These are phyloP conservation scores for Microsporum audouinii DNA, from an alignment of 2,329 filamentous ascomycete genomes.

Conservation along the genomic window DNA sequence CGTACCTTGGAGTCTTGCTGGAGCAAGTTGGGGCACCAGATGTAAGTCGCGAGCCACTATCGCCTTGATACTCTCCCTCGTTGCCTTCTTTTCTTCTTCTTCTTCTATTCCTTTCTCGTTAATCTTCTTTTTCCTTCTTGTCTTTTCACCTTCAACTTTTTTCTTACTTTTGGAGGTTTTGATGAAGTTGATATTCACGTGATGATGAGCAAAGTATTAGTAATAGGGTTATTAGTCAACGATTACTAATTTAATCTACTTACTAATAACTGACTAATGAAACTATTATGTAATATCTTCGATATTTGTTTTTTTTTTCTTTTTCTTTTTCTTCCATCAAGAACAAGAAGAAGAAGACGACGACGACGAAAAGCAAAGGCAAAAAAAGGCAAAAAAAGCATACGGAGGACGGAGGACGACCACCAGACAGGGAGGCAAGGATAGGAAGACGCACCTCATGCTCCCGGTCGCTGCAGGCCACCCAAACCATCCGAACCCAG, in stretches of 20 bases:
- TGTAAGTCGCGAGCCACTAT: too few relatives aligned
- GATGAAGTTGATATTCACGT: neutral
- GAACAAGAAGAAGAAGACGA: neutral
- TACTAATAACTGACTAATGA: neutral
- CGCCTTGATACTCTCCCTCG: neutral
- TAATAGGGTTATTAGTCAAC: neutral
- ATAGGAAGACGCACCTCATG: neutral
- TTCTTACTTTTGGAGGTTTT: neutral
- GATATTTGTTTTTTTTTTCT: too few relatives aligned
- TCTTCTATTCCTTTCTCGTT: constrained; percentile 4
- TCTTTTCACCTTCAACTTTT: constrained; percentile 2
- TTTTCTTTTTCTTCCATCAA: neutral
- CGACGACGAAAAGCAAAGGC: neutral
- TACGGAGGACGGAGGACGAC: neutral
- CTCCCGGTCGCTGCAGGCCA: neutral
- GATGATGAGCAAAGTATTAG: neutral
- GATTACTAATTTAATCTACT: too few relatives aligned
- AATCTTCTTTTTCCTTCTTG: neutral
- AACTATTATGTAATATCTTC: neutral
- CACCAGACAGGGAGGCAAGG: neutral
- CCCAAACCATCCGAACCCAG: neutral
- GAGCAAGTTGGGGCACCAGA: constrained; percentile 4
- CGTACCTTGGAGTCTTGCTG: constrained; percentile 7
- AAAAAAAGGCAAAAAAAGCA: neutral
- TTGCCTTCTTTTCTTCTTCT: neutral